Evolutionary conservation across 176 grass and related monocot species (phyloP), one percentile per base, ranked within the genome.

Genomic region (Cymbopogon citratus): DNA sequence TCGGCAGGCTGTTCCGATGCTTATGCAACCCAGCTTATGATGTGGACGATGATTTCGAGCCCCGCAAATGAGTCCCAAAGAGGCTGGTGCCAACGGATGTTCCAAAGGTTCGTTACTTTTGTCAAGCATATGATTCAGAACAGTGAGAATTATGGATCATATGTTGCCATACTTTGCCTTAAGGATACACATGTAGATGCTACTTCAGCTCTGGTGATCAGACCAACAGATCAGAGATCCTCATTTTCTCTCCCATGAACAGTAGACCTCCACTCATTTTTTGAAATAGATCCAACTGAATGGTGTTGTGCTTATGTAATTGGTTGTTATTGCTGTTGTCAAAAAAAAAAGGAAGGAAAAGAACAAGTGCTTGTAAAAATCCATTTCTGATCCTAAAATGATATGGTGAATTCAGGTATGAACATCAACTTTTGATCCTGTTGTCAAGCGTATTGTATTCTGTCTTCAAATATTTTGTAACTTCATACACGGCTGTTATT

Each of bases 21-120:
- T 84, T 99, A 41, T 99, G 96, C 82, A 99, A 95, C 69, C 96
- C 96, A 13, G 96, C 96, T 21, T 99, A 95, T 71, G 96, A 95
- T 67, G 96, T 99, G 39, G 92, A 99, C 18, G 96, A 99, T 71
- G 96, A 99, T 89, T 91, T 89, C 52, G 91, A 99, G 48, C 86
- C 88, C 12, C 88, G 74, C 19, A 86, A 83, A 86, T 90, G 83
- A 89, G 31, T 70, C 12, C 29, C 12, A 43, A 61, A 80, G 60
- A 63, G 66, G 65, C 15, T 73, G 60, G 21, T 16, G 64, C 12
- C 56, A 39, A 19, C 1, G 41, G 35, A 70, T 8, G 54, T 69
- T 74, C 77, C 23, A 18, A 39, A 34, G 70, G 74, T 69, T 9
- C 29, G 3, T 12, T 12, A 69, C 31, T 79, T 86, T 68, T 89